Conservation (phyloP, 2,329 filamentous ascomycete genomes). For the Elsinoe australis region DNA sequence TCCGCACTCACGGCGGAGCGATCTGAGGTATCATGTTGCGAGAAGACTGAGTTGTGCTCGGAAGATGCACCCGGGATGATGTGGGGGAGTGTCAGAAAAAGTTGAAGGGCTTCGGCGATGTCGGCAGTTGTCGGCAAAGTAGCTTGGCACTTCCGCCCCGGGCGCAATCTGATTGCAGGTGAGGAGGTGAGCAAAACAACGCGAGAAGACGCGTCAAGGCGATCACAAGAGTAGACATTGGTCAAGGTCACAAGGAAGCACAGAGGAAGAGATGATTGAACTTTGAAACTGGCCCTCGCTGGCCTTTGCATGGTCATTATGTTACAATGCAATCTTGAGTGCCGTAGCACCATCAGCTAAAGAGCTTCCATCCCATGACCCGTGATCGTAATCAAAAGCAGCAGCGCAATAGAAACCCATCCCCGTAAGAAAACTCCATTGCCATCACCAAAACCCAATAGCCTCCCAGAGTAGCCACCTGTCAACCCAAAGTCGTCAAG, state of each 20-base stretch:
- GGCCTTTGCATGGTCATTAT: constrained; percentile 32
- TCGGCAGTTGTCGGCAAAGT: background rate
- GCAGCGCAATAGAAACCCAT: constrained; percentile 20
- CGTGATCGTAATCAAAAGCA: constrained; percentile 19
- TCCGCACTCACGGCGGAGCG: constrained; percentile 1
- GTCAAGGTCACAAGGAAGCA: background rate
- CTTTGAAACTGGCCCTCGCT: constrained; percentile 11
- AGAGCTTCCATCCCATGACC: constrained; percentile 21
- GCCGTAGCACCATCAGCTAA: constrained; percentile 18
- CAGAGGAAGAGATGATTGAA: constrained; percentile 2
- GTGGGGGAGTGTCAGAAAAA: constrained; percentile 1
- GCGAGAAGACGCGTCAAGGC: background rate
- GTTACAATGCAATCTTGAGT: constrained; percentile 29
- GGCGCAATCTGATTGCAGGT: constrained; percentile 2
- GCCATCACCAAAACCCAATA: constrained; percentile 17
- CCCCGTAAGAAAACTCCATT: constrained; percentile 19
- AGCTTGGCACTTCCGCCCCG: background rate
- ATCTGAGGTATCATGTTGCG: background rate
- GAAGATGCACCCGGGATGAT: background rate
- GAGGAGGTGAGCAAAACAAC: background rate
- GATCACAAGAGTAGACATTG: no score
- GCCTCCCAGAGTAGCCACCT: constrained; percentile 11
- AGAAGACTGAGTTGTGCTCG: background rate
- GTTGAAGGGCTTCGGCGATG: constrained; percentile 1
- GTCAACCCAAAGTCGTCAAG: constrained; percentile 1